Base-by-base conservation (phyloP, 495 filamentous ascomycete genomes). In the Massariosphaeria phaeospora region DNA sequence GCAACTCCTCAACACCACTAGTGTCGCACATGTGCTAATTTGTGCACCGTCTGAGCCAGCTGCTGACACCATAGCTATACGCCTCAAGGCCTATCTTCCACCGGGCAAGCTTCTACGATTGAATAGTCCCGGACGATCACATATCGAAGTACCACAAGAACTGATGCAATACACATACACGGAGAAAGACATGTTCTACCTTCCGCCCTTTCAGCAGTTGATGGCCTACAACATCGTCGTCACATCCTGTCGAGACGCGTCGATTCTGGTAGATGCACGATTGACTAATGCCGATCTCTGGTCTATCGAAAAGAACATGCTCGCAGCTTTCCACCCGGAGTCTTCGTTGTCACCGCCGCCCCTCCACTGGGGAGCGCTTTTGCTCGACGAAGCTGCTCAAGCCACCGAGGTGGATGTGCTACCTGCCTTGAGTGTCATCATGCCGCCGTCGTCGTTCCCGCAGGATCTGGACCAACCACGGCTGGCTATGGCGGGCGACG, bases 351-450 rank as follows among this genome's bases (percentile, higher is more conserved):
- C 27, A 57, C 21, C 24, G 27, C 26, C 38, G 61, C 13, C 49
- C 9, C 29, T 79, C 29, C 77, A 81, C 65, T 80, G 78, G 78
- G 67, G 65, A 27, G 76, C 76, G 23, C 69, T 81, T 11, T 59
- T 81, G 2, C 68, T 81, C 38, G 78, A 81, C 59, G 78, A 81
- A 67, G 79, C 79, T 20, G 77, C 77, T 46, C 77, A 80, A 66
- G 76, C 76, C 9, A 78, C 71, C 29, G 79, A 82, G 65, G 72
- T 76, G 15, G 76, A 79, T 45, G 65, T 72, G 25, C 61, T 75
- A 18, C 67, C 79, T 30, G 73, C 78, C 25, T 61, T 81, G 12
- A 65, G 65, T 43, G 70, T 80, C 42, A 68, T 81, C 31, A 69
- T 74, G 27, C 76, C 78, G 15, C 77, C 76, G n/a, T 39, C 61